A percentile compares a stretch with the other conserved stretches of the same genome.
phyloP scores from a whole-genome alignment of 768 basidiomycete genomes.

The Rhodocollybia butyracea region DNA sequence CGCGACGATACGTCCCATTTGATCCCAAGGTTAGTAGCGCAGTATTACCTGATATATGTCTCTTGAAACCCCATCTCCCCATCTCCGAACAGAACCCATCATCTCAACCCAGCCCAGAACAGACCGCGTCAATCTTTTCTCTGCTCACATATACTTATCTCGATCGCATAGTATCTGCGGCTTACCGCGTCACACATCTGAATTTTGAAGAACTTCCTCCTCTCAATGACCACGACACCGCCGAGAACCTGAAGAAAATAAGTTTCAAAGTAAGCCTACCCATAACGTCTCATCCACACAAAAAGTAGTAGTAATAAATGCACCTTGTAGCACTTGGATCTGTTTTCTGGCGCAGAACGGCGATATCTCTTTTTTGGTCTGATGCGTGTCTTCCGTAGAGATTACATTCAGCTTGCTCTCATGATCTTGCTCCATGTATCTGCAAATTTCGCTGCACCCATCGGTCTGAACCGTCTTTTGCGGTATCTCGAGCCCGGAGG shows the following conservation, averaged over 20 bases:
- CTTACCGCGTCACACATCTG: slow-evolving; percentile 27
- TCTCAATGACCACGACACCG: slow-evolving; percentile 26
- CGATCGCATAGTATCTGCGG: slow-evolving; percentile 28
- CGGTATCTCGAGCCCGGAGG: slow-evolving; percentile 52
- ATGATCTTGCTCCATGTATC: slow-evolving; percentile 24
- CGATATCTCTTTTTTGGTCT: slow-evolving; percentile 47
- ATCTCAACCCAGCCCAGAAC: slow-evolving; percentile 35
- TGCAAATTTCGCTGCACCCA: slow-evolving; percentile 30
- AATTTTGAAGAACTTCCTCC: slow-evolving; percentile 31
- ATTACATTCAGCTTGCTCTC: slow-evolving; percentile 26
- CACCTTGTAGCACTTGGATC: slow-evolving; percentile 30
- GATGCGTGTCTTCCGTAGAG: slow-evolving; percentile 32
- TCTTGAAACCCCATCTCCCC: background rate
- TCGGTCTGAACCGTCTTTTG: slow-evolving; percentile 39
- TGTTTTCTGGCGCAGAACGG: slow-evolving; percentile 33
- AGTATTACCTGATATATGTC: background rate
- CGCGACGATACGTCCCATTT: slow-evolving; percentile 55
- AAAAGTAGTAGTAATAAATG: background rate
- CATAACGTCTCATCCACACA: background rate
- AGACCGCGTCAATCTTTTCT: slow-evolving; percentile 40
- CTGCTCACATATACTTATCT: slow-evolving; percentile 38
- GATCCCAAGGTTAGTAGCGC: slow-evolving; percentile 37
- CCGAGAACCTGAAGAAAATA: slow-evolving; percentile 18
- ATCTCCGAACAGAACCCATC: slow-evolving; percentile 6
- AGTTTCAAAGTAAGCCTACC: slow-evolving; percentile 20